Conservation (phyloP, 2,329 filamentous ascomycete species). For the Pseudogymnoascus pannorum region DNA sequence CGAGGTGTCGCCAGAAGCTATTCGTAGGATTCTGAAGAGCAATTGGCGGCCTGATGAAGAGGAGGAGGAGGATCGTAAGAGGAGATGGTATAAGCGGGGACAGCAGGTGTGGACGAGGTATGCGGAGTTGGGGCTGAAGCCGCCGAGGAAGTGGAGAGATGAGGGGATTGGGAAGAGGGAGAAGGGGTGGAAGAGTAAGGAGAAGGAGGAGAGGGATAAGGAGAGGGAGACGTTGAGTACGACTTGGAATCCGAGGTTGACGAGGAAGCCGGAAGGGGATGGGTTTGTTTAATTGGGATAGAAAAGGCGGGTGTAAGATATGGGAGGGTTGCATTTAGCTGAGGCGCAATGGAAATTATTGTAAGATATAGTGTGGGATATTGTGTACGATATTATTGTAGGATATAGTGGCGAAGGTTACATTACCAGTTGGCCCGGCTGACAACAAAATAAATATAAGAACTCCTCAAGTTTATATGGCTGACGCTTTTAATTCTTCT, state of each 20-base stretch:
- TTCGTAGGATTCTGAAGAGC: conserved; percentile 76
- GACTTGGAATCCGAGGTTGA: conserved; percentile 4
- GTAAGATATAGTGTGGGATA: not conserved
- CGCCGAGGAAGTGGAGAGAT: conserved; percentile 51
- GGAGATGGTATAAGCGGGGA: conserved; percentile 55
- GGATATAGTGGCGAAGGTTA: not conserved
- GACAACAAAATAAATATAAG: not conserved
- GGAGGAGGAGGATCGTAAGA: conserved; percentile 50
- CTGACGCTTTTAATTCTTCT: not conserved
- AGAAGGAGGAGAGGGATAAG: conserved; percentile 7
- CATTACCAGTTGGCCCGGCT: not conserved
- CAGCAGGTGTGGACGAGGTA: conserved; percentile 51
- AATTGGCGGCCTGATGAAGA: conserved; percentile 60
- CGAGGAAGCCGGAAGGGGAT: conserved; percentile 2
- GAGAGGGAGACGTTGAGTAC: not conserved
- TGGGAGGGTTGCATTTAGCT: not conserved
- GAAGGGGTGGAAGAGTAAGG: conserved; percentile 10
- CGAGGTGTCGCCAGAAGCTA: conserved; percentile 77
- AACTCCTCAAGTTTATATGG: not conserved
- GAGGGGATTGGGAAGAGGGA: conserved; percentile 25
- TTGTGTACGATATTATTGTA: not conserved
- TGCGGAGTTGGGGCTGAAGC: conserved; percentile 54
- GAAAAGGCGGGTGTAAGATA: not conserved
- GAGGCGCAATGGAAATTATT: not conserved
- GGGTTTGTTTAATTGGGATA: not conserved